Evolutionary conservation across 768 basidiomycete species (phyloP).

Genomic region (Vishniacozyma victoriae): DNA sequence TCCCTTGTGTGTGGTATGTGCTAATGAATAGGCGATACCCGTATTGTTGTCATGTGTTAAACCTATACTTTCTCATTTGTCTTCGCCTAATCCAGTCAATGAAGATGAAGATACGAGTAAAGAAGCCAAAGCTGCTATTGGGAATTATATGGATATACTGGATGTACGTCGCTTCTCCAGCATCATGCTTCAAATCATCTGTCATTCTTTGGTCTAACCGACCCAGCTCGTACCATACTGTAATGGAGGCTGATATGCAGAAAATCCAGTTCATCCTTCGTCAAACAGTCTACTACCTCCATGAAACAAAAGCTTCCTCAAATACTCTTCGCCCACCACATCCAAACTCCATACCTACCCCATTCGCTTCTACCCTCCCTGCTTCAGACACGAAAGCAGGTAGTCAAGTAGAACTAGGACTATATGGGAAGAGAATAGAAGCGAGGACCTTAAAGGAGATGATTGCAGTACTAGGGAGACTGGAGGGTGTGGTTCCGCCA

Average conservation of each 20-base stretch:
- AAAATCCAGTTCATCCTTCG: slow-evolving; percentile 43
- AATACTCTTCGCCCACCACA: slow-evolving; percentile 19
- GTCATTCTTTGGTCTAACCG: too few species aligned
- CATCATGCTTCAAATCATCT: too few species aligned
- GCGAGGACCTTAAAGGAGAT: slow-evolving; percentile 21
- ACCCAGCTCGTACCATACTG: not conserved
- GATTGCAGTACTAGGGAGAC: slow-evolving; percentile 6
- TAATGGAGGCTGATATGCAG: slow-evolving; percentile 7
- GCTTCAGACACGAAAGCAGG: not conserved
- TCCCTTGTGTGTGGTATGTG: not conserved
- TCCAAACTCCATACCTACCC: slow-evolving; percentile 26
- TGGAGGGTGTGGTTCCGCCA: slow-evolving; percentile 4
- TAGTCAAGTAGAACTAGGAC: slow-evolving; percentile 13
- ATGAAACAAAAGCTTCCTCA: slow-evolving; percentile 24
- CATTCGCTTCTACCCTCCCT: slow-evolving; percentile 30
- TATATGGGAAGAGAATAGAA: slow-evolving; percentile 33
- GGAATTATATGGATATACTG: slow-evolving; percentile 25
- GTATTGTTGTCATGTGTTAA: slow-evolving; percentile 25
- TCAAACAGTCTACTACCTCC: slow-evolving; percentile 40
- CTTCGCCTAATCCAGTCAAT: not conserved
- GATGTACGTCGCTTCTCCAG: slow-evolving; percentile 20
- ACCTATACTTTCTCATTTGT: slow-evolving; percentile 29
- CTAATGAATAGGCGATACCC: slow-evolving; percentile 24
- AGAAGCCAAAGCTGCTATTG: slow-evolving; percentile 18
- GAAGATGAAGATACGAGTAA: not conserved